These are phyloP conservation scores for Thelonectria blattea DNA, from an alignment of 2,329 filamentous ascomycete species.

Conservation along the genomic window DNA sequence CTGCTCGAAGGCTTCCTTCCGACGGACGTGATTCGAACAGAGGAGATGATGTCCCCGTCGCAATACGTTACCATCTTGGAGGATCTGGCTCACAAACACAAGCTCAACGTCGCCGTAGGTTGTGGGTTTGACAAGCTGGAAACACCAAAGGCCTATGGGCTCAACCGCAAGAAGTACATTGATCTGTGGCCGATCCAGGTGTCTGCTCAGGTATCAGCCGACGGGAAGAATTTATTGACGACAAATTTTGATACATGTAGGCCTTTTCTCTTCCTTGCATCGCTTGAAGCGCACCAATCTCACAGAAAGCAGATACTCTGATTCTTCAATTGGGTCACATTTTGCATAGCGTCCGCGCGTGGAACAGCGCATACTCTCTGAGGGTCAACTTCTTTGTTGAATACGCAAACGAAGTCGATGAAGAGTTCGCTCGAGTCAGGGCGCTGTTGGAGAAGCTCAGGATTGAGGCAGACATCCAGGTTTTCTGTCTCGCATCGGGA, in stretches of 20 bases:
- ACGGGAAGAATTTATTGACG: slow-evolving; percentile 72
- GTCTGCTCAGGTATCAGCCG: slow-evolving; percentile 79
- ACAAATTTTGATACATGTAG: slow-evolving; percentile 91
- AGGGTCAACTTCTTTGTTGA: slow-evolving; percentile 89
- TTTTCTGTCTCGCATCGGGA: slow-evolving; percentile 82
- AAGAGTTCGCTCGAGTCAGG: slow-evolving; percentile 75
- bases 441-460: slow-evolving; percentile 79
- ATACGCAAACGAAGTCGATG: slow-evolving; percentile 82
- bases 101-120: slow-evolving; percentile 84
- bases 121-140: slow-evolving; percentile 81
- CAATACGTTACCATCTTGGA: slow-evolving; percentile 85
- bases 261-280: slow-evolving; percentile 35
- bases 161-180: slow-evolving; percentile 75
- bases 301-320: slow-evolving; percentile 62
- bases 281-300: slow-evolving; percentile 8
- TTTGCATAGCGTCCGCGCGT: slow-evolving; percentile 78
- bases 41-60: slow-evolving; percentile 70
- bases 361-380: slow-evolving; percentile 75
- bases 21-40: slow-evolving; percentile 72
- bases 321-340: slow-evolving; percentile 88
- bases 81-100: slow-evolving; percentile 77
- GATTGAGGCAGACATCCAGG: slow-evolving; percentile 79
- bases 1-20: slow-evolving; percentile 66
- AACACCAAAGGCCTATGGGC: slow-evolving; percentile 65
- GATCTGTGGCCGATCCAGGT: slow-evolving; percentile 94